Base-by-base conservation (phyloP, 305 asterid genomes). In the Lippia alba region DNA sequence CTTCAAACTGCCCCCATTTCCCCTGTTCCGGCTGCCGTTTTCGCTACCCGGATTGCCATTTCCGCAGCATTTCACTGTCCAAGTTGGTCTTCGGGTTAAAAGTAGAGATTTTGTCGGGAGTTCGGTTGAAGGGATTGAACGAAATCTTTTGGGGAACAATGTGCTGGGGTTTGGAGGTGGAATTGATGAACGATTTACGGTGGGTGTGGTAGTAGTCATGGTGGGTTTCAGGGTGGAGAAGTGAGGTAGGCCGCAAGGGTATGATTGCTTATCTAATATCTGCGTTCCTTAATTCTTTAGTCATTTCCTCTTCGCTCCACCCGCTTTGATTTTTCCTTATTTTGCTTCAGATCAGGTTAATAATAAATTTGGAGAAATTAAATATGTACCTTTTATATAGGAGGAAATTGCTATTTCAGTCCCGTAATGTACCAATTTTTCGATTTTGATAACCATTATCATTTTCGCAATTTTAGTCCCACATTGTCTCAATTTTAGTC, bases 51-150 rank as follows among this genome's bases (percentile, higher is more conserved):
- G 69, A 53, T 77, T 72, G 24, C 73, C 78, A 50, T 79, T 78
- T 16, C 54, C 59, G 80, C 81, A 75, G 85, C 92, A 85, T 75
- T 82, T 86, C 36, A 71, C 71, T 8, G 73, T 68, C 18, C 57
- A 30, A 11, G 69, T 34, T 55, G 63, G 34, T 66, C 67, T 64
- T 12, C 82, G 64, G 56, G 44, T 62, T 7, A 84, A 59, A 65
- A 61, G 33, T 58, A 46, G 17, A 10, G 73, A 24, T 54, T 18
- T n/a, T 46, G 44, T 46, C 12, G 71, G 67, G 50, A 33, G 15
- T 55, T 55, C 73, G 56, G 64, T 19, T 36, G 62, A 72, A 24
- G 77, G 63, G 75, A 56, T 61, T 46, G 17, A 44, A 50, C 53
- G 69, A 62, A 44, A 64, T 32, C 58, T 74, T 15, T 78, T 17